Conservation (phyloP, 441 rosid species). For the Manihot esculenta region DNA sequence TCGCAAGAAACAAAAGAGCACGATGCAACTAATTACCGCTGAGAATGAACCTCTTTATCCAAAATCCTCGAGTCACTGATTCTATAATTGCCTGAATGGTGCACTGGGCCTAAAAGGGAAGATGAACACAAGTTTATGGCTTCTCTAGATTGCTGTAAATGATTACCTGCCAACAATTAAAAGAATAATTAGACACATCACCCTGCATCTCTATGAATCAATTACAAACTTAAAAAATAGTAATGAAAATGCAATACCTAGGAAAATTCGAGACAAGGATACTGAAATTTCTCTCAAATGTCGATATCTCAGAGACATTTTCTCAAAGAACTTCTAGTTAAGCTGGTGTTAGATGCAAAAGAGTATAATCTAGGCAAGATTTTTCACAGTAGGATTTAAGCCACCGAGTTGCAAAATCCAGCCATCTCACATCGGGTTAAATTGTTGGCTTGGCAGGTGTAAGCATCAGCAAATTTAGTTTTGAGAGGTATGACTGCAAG, state of each 20-base stretch:
- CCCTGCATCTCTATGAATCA: not conserved
- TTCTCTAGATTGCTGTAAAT: conserved; percentile 20
- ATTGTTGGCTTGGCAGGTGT: too few species aligned
- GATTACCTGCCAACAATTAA: conserved; percentile 32
- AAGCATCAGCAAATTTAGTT: too few species aligned
- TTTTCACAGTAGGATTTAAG: too few species aligned
- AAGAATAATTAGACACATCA: not conserved
- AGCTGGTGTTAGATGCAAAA: not conserved
- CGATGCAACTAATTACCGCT: conserved; percentile 36
- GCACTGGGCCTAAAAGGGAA: conserved; percentile 26
- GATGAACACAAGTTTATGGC: conserved; percentile 19
- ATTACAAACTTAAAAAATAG: not conserved
- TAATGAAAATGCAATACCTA: conserved; percentile 35
- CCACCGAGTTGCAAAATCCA: too few species aligned
- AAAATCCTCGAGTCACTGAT: conserved; percentile 17
- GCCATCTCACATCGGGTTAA: too few species aligned
- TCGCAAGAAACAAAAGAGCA: not conserved
- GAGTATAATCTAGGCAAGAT: too few species aligned
- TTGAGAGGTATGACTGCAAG: too few species aligned
- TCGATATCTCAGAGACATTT: conserved; percentile 43
- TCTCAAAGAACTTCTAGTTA: not conserved
- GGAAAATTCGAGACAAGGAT: conserved; percentile 36
- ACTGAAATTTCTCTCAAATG: conserved; percentile 37
- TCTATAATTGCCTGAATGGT: conserved; percentile 15
- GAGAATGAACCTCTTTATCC: conserved; percentile 28